These are phyloP conservation scores for Chrysosporium keratinophilum DNA, from an alignment of 2,329 filamentous ascomycete species.

Conservation along the genomic window DNA sequence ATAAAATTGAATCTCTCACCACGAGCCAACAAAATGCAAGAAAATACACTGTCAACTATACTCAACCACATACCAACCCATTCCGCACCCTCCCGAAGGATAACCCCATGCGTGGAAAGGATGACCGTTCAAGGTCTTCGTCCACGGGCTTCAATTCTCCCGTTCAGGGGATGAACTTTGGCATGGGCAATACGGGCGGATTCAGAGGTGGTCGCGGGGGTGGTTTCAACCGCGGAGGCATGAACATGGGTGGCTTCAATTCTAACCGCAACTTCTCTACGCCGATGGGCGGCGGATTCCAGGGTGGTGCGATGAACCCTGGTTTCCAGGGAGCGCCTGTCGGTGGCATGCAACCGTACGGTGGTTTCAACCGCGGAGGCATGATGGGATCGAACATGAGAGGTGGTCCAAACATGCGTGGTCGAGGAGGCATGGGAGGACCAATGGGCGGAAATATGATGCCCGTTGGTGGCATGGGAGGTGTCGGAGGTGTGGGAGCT, in stretches of 20 bases:
- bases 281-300: slow-evolving; percentile 35
- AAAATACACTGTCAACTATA: slow-evolving; percentile 61
- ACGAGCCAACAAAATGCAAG: slow-evolving; percentile 50
- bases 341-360: slow-evolving; percentile 44
- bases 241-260: slow-evolving; percentile 44
- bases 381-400: slow-evolving; percentile 35
- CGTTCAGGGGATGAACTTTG: slow-evolving; percentile 34
- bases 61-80: slow-evolving; percentile 66
- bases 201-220: slow-evolving; percentile 45
- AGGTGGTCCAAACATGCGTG: slow-evolving; percentile 27
- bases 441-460: slow-evolving; percentile 38
- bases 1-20: slow-evolving; percentile 59
- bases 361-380: slow-evolving; percentile 40
- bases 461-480: slow-evolving; percentile 37
- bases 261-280: slow-evolving; percentile 41
- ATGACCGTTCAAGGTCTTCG: slow-evolving; percentile 46
- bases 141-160: slow-evolving; percentile 40
- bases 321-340: slow-evolving; percentile 39
- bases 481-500: slow-evolving; percentile 28
- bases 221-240: slow-evolving; percentile 41
- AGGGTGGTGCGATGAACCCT: slow-evolving; percentile 33
- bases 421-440: slow-evolving; percentile 49
- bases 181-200: slow-evolving; percentile 40
- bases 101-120: slow-evolving; percentile 59
- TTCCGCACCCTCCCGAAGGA: slow-evolving; percentile 90